A percentile compares a stretch with the other conserved stretches of the same genome.
These are phyloP conservation scores for Violaceomyces palustris DNA, from an alignment of 1,284 basidiomycete genomes.

Conservation along the genomic window DNA sequence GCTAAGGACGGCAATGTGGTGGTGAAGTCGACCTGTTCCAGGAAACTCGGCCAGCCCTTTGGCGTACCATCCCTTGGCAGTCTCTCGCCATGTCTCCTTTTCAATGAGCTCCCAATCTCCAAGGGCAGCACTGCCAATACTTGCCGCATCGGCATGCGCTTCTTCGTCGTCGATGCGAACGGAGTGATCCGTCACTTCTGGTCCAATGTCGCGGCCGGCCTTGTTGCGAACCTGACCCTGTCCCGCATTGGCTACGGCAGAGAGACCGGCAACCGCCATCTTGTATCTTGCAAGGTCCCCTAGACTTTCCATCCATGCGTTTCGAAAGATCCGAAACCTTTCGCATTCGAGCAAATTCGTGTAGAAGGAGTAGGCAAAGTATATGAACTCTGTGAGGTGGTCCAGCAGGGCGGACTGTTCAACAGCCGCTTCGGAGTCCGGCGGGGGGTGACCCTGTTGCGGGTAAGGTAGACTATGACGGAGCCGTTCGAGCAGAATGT, in stretches of 20 bases:
- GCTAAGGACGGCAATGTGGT: slow-evolving; percentile 84
- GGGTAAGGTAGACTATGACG: slow-evolving; percentile 64
- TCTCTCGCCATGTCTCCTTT: slow-evolving; percentile 82
- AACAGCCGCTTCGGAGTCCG: neutral
- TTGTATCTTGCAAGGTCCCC: slow-evolving; percentile 91
- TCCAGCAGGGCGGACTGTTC: slow-evolving; percentile 57
- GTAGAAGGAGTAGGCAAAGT: slow-evolving; percentile 91
- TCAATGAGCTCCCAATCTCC: slow-evolving; percentile 82
- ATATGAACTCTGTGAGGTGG: slow-evolving; percentile 82
- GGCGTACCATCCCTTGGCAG: slow-evolving; percentile 89
- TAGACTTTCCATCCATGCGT: slow-evolving; percentile 88
- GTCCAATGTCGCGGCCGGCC: neutral
- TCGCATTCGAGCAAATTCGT: slow-evolving; percentile 80
- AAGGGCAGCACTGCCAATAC: slow-evolving; percentile 80
- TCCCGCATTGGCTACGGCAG: slow-evolving; percentile 14
- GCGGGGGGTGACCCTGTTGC: slow-evolving; percentile 3
- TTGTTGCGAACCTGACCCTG: slow-evolving; percentile 13
- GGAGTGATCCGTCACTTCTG: neutral
- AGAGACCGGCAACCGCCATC: slow-evolving; percentile 72
- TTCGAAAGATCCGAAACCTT: slow-evolving; percentile 66
- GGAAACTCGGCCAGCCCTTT: slow-evolving; percentile 81
- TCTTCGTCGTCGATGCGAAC: slow-evolving; percentile 20
- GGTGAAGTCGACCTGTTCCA: slow-evolving; percentile 83
- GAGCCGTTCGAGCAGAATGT: slow-evolving; percentile 81
- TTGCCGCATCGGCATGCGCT: slow-evolving; percentile 55